Evolutionary conservation across 1,139 yeast genomes (phyloP).

Genomic region (Saccharomyces hybrid): DNA sequence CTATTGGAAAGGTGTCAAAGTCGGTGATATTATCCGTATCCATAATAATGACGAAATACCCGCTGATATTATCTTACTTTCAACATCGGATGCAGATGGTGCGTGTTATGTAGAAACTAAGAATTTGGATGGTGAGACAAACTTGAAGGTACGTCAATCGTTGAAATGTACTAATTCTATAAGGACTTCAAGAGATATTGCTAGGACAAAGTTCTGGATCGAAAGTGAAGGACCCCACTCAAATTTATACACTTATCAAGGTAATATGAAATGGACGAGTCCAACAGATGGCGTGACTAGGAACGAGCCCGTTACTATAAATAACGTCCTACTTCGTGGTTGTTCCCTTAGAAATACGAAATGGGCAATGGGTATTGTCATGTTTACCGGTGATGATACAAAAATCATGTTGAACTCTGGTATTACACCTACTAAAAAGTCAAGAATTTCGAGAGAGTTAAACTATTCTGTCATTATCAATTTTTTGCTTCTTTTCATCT

Average conservation of each 20-base stretch:
- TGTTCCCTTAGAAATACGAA: slow-evolving; percentile 83
- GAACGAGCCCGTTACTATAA: slow-evolving; percentile 69
- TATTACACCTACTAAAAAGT: slow-evolving; percentile 79
- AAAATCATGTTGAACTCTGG: slow-evolving; percentile 95
- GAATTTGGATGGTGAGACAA: slow-evolving; percentile 94
- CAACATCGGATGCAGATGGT: slow-evolving; percentile 84
- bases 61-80: slow-evolving; percentile 72
- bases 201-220: slow-evolving; percentile 68
- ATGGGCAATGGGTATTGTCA: slow-evolving; percentile 86
- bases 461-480: slow-evolving; percentile 76
- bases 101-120: slow-evolving; percentile 91
- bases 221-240: slow-evolving; percentile 90
- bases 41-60: slow-evolving; percentile 88
- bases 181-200: slow-evolving; percentile 63
- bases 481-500: slow-evolving; percentile 60
- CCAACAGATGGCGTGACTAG: slow-evolving; percentile 38
- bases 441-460: slow-evolving; percentile 75
- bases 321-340: slow-evolving; percentile 80
- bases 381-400: slow-evolving; percentile 85
- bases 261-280: slow-evolving; percentile 39
- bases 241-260: slow-evolving; percentile 76
- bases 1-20: slow-evolving; percentile 81
- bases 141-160: slow-evolving; percentile 73
- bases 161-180: slow-evolving; percentile 60
- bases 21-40: slow-evolving; percentile 82